These are phyloP conservation scores for Bruguiera parviflora DNA, from an alignment of 345 rosid genomes.

Conservation along the genomic window DNA sequence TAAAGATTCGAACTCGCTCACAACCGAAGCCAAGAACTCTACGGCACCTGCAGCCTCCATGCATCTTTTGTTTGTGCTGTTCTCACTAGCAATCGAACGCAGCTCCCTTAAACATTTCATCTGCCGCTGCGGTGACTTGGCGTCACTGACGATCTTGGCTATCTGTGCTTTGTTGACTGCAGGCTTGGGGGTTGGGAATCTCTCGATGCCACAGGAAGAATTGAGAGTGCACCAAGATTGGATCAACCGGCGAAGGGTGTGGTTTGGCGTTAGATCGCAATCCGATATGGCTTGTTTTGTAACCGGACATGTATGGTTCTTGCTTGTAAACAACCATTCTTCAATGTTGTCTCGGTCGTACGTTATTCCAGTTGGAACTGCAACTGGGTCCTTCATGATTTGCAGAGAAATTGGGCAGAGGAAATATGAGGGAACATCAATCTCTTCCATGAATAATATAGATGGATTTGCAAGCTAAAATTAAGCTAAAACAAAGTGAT, in stretches of 20 bases:
- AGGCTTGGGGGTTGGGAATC: conserved; percentile 87
- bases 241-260: conserved; percentile 75
- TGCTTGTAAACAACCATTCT: conserved; percentile 54
- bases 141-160: conserved; percentile 48
- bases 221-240: conserved; percentile 93
- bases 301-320: conserved; percentile 57
- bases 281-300: conserved; percentile 59
- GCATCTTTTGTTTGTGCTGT: conserved; percentile 57
- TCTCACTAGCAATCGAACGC: conserved; percentile 49
- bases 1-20: conserved; percentile 11
- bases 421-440: conserved; percentile 59
- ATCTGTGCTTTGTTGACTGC: conserved; percentile 55
- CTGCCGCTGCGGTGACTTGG: conserved; percentile 42
- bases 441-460: conserved; percentile 44
- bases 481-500: not conserved
- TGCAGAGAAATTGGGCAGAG: conserved; percentile 71
- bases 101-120: conserved; percentile 50
- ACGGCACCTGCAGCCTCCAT: conserved; percentile 67
- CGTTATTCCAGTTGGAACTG: conserved; percentile 58
- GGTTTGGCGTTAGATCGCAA: conserved; percentile 70
- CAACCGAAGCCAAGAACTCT: conserved; percentile 53
- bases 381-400: conserved; percentile 77
- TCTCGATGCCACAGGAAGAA: conserved; percentile 71
- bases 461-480: not conserved
- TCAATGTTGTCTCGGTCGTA: conserved; percentile 70